Base-by-base conservation (phyloP, 257 asterid genomes). In the Cruciata laevipes region DNA sequence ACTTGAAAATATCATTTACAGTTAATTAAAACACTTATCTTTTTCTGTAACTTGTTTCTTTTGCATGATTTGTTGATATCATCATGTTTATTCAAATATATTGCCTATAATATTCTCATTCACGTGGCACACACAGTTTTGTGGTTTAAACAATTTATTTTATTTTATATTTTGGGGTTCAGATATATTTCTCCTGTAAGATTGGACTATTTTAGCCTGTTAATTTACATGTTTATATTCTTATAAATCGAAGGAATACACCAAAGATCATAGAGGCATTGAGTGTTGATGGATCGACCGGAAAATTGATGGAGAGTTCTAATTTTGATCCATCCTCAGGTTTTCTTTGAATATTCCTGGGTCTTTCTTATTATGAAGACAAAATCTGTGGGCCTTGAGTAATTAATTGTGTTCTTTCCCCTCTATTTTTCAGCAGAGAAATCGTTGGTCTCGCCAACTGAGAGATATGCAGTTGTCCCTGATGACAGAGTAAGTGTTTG, bases 381-480 rank as follows among this genome's bases (percentile, higher is more conserved):
- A 23, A 31, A 60, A 1, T 62, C 11, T 33, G 35, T 25, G 56
- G 13, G 69, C 24, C 27, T 18, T 17, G 21, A 32, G 40, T 20
- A 18, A 30, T 5, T 25, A 25, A 31, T 23, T 23, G 8, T 63
- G 58, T 65, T 17, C 10, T 61, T 61, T 61, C 37, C 12, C 13
- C 11, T 61, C 23, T 56, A 56, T 9, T 1, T 18, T 55, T 55
- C 32, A 59, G 75, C 89, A 88, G 99, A 84, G 27, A 90, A 83
- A 78, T 68, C 81, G 66, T 81, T 81, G 96, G 85, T 85, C 65
- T 84, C 97, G 21, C 99, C 97, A 0, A 80, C 92, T n/a, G 90
- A 88, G 79, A 88, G 95, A 90, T 90, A 93, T 67, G 97, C 97
- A 32, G 87, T 93, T 65, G 99, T 93, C 47, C 99, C 99, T 18